Conservation (phyloP, 108 stramenopile genomes). For the Nitzschia sp. region DNA sequence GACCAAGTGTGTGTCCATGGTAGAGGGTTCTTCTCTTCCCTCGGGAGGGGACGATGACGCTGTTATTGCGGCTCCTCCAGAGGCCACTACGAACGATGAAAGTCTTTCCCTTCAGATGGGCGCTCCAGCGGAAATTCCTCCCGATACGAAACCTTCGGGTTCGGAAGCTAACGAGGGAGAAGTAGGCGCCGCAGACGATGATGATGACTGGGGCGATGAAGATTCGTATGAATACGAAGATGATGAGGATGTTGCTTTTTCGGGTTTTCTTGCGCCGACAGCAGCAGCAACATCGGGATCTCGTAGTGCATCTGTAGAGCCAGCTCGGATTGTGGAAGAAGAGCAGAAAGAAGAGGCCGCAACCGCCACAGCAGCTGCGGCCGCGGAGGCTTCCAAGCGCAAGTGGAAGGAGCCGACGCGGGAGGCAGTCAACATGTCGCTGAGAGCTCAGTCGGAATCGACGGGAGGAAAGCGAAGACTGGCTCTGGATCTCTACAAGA, state of each 20-base stretch:
- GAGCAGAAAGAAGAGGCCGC: not conserved
- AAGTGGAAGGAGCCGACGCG: slow-evolving; percentile 81
- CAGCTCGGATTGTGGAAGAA: slow-evolving; percentile 43
- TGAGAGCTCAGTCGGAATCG: slow-evolving; percentile 82
- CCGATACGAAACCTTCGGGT: slow-evolving; percentile 5
- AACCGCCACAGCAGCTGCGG: not conserved
- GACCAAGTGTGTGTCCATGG: not conserved
- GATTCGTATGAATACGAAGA: slow-evolving; percentile 83
- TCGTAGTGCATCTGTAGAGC: slow-evolving; percentile 16
- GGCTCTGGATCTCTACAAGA: slow-evolving; percentile 83
- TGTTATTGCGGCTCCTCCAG: slow-evolving; percentile 39
- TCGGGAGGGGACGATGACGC: slow-evolving; percentile 18
- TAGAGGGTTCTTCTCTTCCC: too few species aligned
- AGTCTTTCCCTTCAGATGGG: not conserved
- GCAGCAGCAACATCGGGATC: slow-evolving; percentile 9
- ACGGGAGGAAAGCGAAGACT: slow-evolving; percentile 82
- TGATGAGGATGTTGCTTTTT: slow-evolving; percentile 78
- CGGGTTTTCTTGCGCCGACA: slow-evolving; percentile 62
- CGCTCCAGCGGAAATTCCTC: slow-evolving; percentile 34
- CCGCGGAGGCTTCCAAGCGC: slow-evolving; percentile 29
- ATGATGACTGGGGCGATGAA: slow-evolving; percentile 61
- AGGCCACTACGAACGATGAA: not conserved
- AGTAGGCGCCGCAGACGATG: slow-evolving; percentile 21
- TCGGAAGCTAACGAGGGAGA: slow-evolving; percentile 14
- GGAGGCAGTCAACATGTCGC: slow-evolving; percentile 76